A percentile compares a stretch with the other conserved stretches of the same genome.
Conservation (phyloP, 768 basidiomycete genomes). For the Mycena kentingensis region DNA sequence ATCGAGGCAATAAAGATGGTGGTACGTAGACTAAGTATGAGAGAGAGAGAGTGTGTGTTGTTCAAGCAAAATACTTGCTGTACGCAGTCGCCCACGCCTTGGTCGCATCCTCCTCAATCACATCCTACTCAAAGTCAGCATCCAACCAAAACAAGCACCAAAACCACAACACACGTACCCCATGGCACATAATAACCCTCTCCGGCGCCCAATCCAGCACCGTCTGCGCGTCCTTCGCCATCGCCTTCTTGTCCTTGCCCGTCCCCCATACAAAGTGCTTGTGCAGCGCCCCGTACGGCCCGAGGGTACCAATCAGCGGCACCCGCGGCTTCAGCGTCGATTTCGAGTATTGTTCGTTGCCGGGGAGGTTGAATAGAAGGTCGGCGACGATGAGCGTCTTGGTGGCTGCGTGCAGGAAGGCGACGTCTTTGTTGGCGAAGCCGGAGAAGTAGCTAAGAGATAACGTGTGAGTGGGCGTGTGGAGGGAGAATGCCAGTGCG, state of each 20-base stretch:
- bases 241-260: conserved; percentile 44
- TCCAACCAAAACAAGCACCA: conserved; percentile 34
- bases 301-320: conserved; percentile 32
- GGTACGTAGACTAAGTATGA: not conserved
- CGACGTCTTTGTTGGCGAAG: conserved; percentile 76
- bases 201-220: conserved; percentile 77
- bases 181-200: conserved; percentile 74
- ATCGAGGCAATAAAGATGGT: too few species aligned
- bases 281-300: conserved; percentile 40
- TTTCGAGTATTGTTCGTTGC: conserved; percentile 68
- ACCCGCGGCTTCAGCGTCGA: conserved; percentile 28
- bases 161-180: conserved; percentile 32
- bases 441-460: conserved; percentile 65
- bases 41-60: not conserved
- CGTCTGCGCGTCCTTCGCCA: conserved; percentile 63
- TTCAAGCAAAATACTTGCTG: conserved; percentile 25
- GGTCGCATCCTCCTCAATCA: conserved; percentile 51
- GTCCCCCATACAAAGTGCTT: conserved; percentile 35
- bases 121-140: conserved; percentile 44
- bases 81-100: conserved; percentile 40
- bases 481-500: not conserved
- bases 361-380: conserved; percentile 79
- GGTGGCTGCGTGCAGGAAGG: conserved; percentile 73
- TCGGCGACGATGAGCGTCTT: conserved; percentile 81
- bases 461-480: not conserved